Evolutionary conservation across 371 early-diverging fungal genomes (phyloP).

Genomic region (Mortierella polycephala): DNA sequence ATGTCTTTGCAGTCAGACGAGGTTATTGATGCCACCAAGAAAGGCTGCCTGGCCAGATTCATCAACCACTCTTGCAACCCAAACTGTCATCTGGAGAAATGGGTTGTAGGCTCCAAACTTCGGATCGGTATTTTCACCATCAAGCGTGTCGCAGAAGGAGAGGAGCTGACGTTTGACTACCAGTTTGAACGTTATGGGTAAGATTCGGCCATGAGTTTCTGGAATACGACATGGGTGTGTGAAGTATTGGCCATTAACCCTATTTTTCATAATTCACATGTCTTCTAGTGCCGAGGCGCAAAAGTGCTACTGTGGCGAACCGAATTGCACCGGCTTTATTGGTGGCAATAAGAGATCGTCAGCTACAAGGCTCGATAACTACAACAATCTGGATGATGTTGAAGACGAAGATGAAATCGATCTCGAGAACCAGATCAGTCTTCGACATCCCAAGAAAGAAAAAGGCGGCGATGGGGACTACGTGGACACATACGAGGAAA

Average conservation of each 20-base stretch:
- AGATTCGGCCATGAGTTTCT: neutral
- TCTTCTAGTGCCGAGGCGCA: conserved; percentile 82
- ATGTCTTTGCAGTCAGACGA: conserved; percentile 94
- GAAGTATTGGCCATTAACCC: neutral
- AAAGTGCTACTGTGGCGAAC: conserved; percentile 91
- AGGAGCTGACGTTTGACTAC: conserved; percentile 95
- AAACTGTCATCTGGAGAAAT: conserved; percentile 88
- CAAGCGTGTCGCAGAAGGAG: conserved; percentile 73
- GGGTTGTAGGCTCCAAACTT: conserved; percentile 84
- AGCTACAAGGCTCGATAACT: conserved; percentile 48
- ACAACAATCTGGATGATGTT: conserved; percentile 53
- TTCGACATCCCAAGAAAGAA: conserved; percentile 41
- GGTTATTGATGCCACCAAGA: conserved; percentile 93
- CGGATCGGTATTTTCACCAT: conserved; percentile 88
- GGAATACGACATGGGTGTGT: neutral
- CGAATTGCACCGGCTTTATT: conserved; percentile 91
- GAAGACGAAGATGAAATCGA: conserved; percentile 63
- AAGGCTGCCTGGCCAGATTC: conserved; percentile 91
- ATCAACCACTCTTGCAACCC: conserved; percentile 96
- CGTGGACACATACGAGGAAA: conserved; percentile 50
- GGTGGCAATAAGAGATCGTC: conserved; percentile 73
- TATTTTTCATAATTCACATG: neutral
- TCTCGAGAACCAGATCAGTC: conserved; percentile 55
- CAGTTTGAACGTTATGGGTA: conserved; percentile 87
- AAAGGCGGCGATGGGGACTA: conserved; percentile 55